Percentiles rank a stretch among this genome's conserved stretches.
phyloP scores from a whole-genome alignment of 352 stramenopile genomes.

The Phytophthora cajani region DNA sequence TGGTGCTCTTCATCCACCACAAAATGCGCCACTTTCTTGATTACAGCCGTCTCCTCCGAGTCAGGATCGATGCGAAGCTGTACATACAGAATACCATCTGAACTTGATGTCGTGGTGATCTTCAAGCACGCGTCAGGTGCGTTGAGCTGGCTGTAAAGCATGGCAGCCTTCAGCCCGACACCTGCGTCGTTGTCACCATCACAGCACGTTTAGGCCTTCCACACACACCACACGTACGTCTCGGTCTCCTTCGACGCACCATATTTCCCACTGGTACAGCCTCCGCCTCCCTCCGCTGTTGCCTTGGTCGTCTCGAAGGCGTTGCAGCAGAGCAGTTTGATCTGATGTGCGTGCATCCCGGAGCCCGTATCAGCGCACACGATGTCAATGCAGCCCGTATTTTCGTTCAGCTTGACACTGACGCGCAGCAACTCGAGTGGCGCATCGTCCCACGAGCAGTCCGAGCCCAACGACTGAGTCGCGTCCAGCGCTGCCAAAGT shows the following conservation, averaged over 20 bases:
- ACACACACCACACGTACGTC: neutral
- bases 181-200: constrained; percentile 34
- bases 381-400: constrained; percentile 55
- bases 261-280: constrained; percentile 66
- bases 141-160: constrained; percentile 77
- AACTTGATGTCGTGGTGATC: constrained; percentile 69
- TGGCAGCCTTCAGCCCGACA: constrained; percentile 76
- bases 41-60: constrained; percentile 62
- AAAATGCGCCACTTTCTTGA: constrained; percentile 70
- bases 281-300: neutral
- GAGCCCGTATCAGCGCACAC: constrained; percentile 81
- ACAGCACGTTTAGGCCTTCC: neutral
- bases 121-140: constrained; percentile 47
- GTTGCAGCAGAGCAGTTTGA: constrained; percentile 70
- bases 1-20: constrained; percentile 63
- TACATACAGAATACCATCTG: constrained; percentile 68
- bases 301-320: constrained; percentile 78
- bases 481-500: constrained; percentile 64
- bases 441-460: constrained; percentile 31
- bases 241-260: constrained; percentile 29
- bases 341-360: constrained; percentile 68
- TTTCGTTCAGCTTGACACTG: constrained; percentile 34
- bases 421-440: constrained; percentile 57
- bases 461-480: constrained; percentile 36
- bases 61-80: constrained; percentile 73